Conservation (phyloP, 1,284 basidiomycete genomes). For the Trichosporon faecale region DNA sequence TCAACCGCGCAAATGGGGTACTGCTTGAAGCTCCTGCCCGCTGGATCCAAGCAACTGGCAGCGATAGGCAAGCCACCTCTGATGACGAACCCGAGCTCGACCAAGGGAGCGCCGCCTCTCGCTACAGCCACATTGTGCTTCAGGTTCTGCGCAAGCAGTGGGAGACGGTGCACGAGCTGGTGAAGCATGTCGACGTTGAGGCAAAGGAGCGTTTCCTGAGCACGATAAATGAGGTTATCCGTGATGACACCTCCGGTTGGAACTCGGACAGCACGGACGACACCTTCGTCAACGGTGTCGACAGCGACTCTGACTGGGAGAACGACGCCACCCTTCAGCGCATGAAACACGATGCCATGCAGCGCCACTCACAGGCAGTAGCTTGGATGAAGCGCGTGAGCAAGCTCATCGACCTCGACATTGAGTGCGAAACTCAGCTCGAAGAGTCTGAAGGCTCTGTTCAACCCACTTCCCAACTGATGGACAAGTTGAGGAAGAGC, state of each 20-base stretch:
- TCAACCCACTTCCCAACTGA: too few relatives aligned
- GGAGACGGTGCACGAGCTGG: background rate
- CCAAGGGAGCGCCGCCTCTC: too few relatives aligned
- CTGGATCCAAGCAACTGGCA: too few relatives aligned
- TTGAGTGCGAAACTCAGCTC: background rate
- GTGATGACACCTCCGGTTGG: too few relatives aligned
- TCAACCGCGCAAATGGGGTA: too few relatives aligned
- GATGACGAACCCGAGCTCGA: background rate
- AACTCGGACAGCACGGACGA: too few relatives aligned
- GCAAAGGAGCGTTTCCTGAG: too few relatives aligned
- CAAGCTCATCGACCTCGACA: background rate
- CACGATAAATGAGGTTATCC: too few relatives aligned
- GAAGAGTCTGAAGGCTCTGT: background rate
- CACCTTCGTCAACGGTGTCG: too few relatives aligned
- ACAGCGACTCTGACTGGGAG: too few relatives aligned
- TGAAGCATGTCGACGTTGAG: background rate
- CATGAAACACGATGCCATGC: background rate
- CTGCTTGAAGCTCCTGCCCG: too few relatives aligned
- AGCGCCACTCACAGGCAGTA: background rate
- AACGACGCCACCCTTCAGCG: too few relatives aligned
- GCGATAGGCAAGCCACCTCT: background rate
- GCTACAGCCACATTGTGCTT: background rate
- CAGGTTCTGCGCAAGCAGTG: background rate
- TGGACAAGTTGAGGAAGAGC: background rate
- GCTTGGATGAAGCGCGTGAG: background rate